Conservation (phyloP, 2,329 filamentous ascomycete species). For the Dothideomycetes sp. region DNA sequence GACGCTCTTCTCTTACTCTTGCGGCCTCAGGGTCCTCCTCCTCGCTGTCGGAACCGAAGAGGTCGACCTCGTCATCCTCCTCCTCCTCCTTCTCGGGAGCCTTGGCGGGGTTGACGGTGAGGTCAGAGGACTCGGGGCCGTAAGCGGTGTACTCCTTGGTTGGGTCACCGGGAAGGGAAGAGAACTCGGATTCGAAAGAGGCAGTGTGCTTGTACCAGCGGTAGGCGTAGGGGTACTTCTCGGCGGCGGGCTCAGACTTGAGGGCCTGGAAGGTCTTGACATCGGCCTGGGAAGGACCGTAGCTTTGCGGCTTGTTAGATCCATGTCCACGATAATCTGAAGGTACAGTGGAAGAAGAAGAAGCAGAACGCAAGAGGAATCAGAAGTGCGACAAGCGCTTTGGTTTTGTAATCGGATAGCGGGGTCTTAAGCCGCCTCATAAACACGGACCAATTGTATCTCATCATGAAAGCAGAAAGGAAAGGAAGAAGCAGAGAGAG, state of each 20-base stretch:
- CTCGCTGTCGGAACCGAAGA: conserved; percentile 89
- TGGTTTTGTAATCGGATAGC: conserved; percentile 64
- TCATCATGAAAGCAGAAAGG: conserved; percentile 53
- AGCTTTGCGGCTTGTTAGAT: conserved; percentile 29
- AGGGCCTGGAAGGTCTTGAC: conserved; percentile 90
- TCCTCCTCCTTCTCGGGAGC: conserved; percentile 58
- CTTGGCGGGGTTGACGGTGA: conserved; percentile 77
- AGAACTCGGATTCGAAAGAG: conserved; percentile 86
- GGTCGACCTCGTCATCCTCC: conserved; percentile 71
- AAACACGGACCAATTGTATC: conserved; percentile 88
- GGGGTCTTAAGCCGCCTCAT: conserved; percentile 90
- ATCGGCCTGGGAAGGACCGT: conserved; percentile 81
- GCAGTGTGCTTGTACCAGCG: conserved; percentile 99
- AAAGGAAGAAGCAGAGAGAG: conserved; percentile 14
- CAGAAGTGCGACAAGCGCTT: conserved; percentile 70
- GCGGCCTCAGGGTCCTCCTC: conserved; percentile 85
- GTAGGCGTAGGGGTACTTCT: conserved; percentile 86
- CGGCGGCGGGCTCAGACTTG: conserved; percentile 60
- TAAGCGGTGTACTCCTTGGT: conserved; percentile 82
- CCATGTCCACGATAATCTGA: not conserved
- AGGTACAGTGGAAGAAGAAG: conserved; percentile 6
- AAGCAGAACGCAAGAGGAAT: conserved; percentile 22
- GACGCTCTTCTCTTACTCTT: conserved; percentile 73
- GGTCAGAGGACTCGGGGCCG: conserved; percentile 69
- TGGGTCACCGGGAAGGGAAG: conserved; percentile 79